Evolutionary conservation across 2,329 filamentous ascomycete genomes (phyloP).

Genomic region (Fusarium robinianum): DNA sequence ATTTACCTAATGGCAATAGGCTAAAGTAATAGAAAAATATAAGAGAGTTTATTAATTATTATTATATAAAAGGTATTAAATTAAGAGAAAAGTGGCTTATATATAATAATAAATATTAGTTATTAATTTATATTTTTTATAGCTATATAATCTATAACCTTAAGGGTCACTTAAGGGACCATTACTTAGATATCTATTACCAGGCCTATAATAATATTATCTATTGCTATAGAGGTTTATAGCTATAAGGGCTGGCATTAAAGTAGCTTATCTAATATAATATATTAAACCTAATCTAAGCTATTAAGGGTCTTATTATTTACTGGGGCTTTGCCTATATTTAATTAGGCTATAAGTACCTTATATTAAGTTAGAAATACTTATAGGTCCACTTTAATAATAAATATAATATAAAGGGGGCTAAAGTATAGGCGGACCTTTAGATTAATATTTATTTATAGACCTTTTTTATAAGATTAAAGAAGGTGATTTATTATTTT

Average conservation of each 20-base stretch:
- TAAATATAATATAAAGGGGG: not conserved
- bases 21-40: not conserved
- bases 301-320: not conserved
- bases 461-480: slow-evolving; percentile 4
- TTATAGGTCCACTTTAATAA: not conserved
- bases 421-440: not conserved
- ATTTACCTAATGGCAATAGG: slow-evolving; percentile 3
- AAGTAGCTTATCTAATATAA: not conserved
- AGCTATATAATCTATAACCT: slow-evolving; percentile 1
- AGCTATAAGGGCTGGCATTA: not conserved
- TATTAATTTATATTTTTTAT: not conserved
- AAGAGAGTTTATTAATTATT: not conserved
- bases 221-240: not conserved
- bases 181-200: not conserved
- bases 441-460: not conserved
- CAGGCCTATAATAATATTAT: not conserved
- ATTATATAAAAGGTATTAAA: not conserved
- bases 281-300: not conserved
- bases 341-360: not conserved
- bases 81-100: slow-evolving; percentile 3
- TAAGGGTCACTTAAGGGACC: not conserved
- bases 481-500: slow-evolving; percentile 2
- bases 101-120: slow-evolving; percentile 8
- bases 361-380: slow-evolving; percentile 1
- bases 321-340: slow-evolving; percentile 1